A percentile compares a stretch with the other conserved stretches of the same genome.
phyloP scores from a whole-genome alignment of 495 filamentous ascomycete genomes.

The Penicillium cosmopolitanum region DNA sequence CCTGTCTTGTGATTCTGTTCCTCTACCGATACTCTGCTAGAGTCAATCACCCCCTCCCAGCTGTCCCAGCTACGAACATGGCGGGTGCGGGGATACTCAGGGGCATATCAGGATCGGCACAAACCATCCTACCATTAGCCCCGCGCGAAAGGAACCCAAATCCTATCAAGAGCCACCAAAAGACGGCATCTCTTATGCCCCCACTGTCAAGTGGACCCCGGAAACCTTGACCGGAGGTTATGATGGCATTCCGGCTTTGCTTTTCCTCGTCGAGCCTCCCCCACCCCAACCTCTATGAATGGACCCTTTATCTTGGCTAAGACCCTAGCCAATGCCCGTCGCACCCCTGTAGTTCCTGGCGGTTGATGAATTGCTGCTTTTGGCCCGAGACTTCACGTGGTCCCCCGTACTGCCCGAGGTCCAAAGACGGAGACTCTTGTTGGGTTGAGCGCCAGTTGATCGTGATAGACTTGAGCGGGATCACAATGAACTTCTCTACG shows the following conservation, averaged over 20 bases:
- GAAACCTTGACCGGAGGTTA: slow-evolving; percentile 10
- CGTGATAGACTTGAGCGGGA: not conserved
- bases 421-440: not conserved
- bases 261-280: not conserved
- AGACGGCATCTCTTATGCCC: not conserved
- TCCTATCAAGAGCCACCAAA: slow-evolving; percentile 1
- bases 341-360: not conserved
- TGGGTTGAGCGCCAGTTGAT: not conserved
- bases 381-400: not conserved
- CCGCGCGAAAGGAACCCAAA: slow-evolving; percentile 2
- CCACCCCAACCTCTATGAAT: not conserved
- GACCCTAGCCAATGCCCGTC: not conserved
- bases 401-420: not conserved
- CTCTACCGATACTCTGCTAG: not conserved
- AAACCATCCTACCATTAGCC: slow-evolving; percentile 1
- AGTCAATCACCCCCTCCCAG: not conserved
- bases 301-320: not conserved
- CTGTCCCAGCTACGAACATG: not conserved
- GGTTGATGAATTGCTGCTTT: not conserved
- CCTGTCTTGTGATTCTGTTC: not conserved
- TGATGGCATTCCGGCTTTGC: slow-evolving; percentile 1
- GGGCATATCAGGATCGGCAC: slow-evolving; percentile 18
- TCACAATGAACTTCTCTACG: not conserved
- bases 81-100: slow-evolving; percentile 10
- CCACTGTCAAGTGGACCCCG: slow-evolving; percentile 10